Percentiles rank a stretch among this genome's conserved stretches.
These are phyloP conservation scores for Solanum dulcamara DNA, from an alignment of 257 asterid species.

Conservation along the genomic window DNA sequence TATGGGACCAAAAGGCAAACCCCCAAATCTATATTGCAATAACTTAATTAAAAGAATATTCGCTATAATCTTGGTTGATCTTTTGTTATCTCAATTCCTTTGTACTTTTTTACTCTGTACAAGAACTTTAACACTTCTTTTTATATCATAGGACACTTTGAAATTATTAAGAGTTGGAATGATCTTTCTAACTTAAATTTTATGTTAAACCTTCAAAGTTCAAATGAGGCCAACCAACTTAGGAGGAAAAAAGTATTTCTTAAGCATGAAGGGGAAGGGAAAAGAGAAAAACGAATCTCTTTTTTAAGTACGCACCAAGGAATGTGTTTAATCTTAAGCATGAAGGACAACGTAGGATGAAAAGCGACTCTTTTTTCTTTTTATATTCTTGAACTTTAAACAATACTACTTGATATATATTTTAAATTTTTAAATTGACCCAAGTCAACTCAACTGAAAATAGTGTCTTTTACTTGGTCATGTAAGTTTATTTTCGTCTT, in stretches of 20 bases:
- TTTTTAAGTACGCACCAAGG: not conserved
- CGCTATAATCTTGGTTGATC: too few species aligned
- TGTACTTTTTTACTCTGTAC: not conserved
- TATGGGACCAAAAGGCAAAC: not conserved
- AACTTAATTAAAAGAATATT: not conserved
- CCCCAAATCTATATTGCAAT: not conserved
- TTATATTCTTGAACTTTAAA: not conserved
- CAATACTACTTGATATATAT: not conserved
- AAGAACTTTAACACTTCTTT: not conserved
- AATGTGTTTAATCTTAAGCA: not conserved
- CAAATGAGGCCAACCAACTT: not conserved
- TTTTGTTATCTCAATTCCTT: too few species aligned
- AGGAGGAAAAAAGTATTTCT: not conserved
- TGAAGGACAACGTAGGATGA: not conserved
- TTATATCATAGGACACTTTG: not conserved
- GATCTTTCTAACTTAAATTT: not conserved
- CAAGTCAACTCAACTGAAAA: not conserved
- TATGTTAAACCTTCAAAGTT: not conserved
- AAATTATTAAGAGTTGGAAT: not conserved
- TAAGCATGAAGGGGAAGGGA: not conserved
- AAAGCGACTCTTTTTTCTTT: not conserved
- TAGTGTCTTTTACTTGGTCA: not conserved
- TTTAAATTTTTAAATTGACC: not conserved
- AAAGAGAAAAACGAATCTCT: not conserved
- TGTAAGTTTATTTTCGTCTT: not conserved